Conservation (phyloP, 371 early-diverging fungal species). For the Mucor plumbeus region DNA sequence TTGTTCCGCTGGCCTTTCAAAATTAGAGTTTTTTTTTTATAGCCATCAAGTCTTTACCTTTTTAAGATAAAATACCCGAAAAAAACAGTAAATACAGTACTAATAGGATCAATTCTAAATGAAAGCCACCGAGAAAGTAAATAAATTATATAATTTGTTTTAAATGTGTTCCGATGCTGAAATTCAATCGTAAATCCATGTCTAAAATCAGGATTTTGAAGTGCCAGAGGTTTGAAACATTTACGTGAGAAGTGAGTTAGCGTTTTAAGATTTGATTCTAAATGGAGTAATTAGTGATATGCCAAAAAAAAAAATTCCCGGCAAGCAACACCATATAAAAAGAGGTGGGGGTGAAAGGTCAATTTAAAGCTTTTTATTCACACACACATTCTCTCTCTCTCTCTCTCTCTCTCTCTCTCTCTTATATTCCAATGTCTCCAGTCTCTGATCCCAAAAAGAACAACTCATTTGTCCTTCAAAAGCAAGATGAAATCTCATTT, state of each 20-base stretch:
- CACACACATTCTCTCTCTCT: background rate
- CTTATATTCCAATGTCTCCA: slow-evolving; percentile 12
- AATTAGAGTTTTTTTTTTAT: background rate
- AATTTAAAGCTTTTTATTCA: background rate
- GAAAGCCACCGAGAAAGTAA: background rate
- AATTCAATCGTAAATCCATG: background rate
- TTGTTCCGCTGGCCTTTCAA: background rate
- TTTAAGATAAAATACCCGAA: slow-evolving; percentile 6
- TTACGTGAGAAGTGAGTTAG: slow-evolving; percentile 1
- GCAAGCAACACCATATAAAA: background rate
- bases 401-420: too few relatives aligned
- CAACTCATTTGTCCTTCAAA: slow-evolving; percentile 28
- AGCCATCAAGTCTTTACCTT: slow-evolving; percentile 1
- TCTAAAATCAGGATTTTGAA: background rate
- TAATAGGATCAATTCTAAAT: too few relatives aligned
- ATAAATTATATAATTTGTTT: too few relatives aligned
- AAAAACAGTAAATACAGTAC: background rate
- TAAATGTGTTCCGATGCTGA: background rate
- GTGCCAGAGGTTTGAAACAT: background rate
- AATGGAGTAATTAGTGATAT: slow-evolving; percentile 23
- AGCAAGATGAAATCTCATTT: slow-evolving; percentile 23
- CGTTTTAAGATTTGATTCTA: background rate
- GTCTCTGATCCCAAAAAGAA: slow-evolving; percentile 14
- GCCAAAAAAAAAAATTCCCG: slow-evolving; percentile 14
- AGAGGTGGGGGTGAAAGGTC: background rate